These are phyloP conservation scores for Cryptosporidium sp. DNA, from an alignment of 169 alveolate genomes.

Conservation along the genomic window DNA sequence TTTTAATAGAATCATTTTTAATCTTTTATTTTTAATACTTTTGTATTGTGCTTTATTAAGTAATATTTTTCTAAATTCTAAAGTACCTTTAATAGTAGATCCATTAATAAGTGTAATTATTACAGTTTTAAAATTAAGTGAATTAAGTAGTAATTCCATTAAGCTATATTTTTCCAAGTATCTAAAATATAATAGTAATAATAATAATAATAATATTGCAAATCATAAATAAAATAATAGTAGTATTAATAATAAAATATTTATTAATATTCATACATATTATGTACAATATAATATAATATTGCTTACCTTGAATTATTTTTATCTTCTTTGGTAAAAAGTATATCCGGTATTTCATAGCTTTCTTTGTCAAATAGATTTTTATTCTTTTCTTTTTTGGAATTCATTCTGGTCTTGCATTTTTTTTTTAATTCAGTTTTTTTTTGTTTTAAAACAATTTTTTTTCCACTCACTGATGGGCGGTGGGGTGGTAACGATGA, in stretches of 20 bases:
- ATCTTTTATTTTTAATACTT: slow-evolving; percentile 20
- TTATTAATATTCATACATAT: too few species aligned
- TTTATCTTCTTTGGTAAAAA: slow-evolving; percentile 1
- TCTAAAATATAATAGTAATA: neutral
- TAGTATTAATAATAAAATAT: too few species aligned
- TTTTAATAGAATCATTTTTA: slow-evolving; percentile 47
- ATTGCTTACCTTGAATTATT: neutral
- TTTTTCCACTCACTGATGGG: too few species aligned
- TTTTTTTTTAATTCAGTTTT: too few species aligned
- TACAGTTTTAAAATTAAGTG: slow-evolving; percentile 17
- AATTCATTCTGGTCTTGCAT: neutral
- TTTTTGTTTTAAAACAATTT: too few species aligned
- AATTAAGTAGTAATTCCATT: slow-evolving; percentile 33
- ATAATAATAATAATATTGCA: too few species aligned
- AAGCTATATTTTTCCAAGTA: slow-evolving; percentile 5
- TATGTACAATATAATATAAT: too few species aligned
- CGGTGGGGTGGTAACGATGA: too few species aligned
- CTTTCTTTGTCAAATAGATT: slow-evolving; percentile 23
- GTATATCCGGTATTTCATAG: slow-evolving; percentile 29
- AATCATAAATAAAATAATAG: too few species aligned
- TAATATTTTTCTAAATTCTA: slow-evolving; percentile 44
- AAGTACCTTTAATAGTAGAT: slow-evolving; percentile 28
- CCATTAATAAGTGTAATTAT: slow-evolving; percentile 49
- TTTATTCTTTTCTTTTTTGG: neutral
- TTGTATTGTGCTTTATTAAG: slow-evolving; percentile 15